Percentiles rank a stretch among this genome's conserved stretches.
Evolutionary conservation across 23 red algal genomes (phyloP).

Genomic region (Gracilaria gracilis): DNA sequence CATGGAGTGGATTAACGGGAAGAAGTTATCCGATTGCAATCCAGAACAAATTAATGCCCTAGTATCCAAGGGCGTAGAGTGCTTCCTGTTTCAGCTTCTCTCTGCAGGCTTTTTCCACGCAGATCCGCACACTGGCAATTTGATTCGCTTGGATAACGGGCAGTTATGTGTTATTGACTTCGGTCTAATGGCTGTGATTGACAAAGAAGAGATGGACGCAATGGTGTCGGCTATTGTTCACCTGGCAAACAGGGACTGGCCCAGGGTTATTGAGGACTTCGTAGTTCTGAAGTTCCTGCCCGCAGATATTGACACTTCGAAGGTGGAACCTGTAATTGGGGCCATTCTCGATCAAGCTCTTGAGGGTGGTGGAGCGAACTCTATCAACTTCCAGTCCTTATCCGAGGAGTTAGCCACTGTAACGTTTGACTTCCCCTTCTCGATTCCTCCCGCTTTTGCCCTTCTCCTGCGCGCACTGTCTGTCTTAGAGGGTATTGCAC

Average conservation of each 20-base stretch:
- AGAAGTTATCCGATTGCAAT: constrained; percentile 77
- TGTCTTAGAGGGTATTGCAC: constrained; percentile 96
- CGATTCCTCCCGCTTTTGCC: constrained; percentile 91
- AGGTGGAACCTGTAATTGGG: constrained; percentile 85
- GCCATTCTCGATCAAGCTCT: constrained; percentile 95
- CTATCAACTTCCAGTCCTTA: constrained; percentile 92
- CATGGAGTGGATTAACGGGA: constrained; percentile 95
- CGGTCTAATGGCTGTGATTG: constrained; percentile 91
- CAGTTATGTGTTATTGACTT: constrained; percentile 93
- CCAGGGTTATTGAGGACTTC: constrained; percentile 90
- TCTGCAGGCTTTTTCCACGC: constrained; percentile 93
- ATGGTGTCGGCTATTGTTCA: constrained; percentile 94
- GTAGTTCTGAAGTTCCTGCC: constrained; percentile 89
- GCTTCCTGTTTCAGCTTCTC: constrained; percentile 93
- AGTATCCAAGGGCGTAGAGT: constrained; percentile 85
- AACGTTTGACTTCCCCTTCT: constrained; percentile 96
- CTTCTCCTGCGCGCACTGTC: constrained; percentile 90
- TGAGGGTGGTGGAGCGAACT: constrained; percentile 94
- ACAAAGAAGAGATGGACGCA: constrained; percentile 81
- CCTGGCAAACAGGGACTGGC: constrained; percentile 96
- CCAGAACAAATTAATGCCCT: constrained; percentile 77
- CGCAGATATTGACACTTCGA: constrained; percentile 62
- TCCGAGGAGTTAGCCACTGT: constrained; percentile 86
- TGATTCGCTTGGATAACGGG: constrained; percentile 76
- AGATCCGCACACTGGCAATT: constrained; percentile 93